phyloP scores from a whole-genome alignment of 73 alveolate genomes.

The Paramecium bursaria region DNA sequence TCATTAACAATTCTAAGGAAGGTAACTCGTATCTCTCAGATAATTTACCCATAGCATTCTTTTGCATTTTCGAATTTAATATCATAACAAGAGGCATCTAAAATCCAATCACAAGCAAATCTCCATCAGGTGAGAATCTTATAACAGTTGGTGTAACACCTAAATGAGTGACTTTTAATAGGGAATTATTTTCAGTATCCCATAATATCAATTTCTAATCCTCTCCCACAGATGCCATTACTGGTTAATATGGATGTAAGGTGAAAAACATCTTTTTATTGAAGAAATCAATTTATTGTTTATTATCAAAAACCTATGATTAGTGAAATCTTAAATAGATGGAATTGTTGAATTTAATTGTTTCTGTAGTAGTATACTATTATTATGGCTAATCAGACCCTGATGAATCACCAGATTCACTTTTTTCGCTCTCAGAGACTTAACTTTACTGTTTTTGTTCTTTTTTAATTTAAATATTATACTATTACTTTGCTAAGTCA shows the following conservation, averaged over 20 bases:
- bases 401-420: slow-evolving; percentile 61
- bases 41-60: slow-evolving; percentile 48
- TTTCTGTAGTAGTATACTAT: slow-evolving; percentile 63
- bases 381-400: slow-evolving; percentile 21
- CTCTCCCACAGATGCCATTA: slow-evolving; percentile 89
- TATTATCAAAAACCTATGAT: slow-evolving; percentile 53
- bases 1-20: slow-evolving; percentile 33
- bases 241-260: slow-evolving; percentile 76
- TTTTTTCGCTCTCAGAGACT: slow-evolving; percentile 44
- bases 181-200: slow-evolving; percentile 85
- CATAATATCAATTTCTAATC: slow-evolving; percentile 91
- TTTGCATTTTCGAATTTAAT: slow-evolving; percentile 70
- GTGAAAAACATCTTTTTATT: slow-evolving; percentile 77
- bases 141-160: slow-evolving; percentile 87
- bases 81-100: slow-evolving; percentile 50
- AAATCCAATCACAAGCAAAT: slow-evolving; percentile 90
- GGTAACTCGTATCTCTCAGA: slow-evolving; percentile 41
- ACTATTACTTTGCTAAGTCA: not conserved
- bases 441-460: slow-evolving; percentile 44
- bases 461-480: slow-evolving; percentile 15
- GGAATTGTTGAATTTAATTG: slow-evolving; percentile 61
- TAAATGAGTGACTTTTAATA: slow-evolving; percentile 82
- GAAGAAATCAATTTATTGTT: slow-evolving; percentile 57
- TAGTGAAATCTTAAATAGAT: slow-evolving; percentile 57
- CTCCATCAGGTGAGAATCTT: slow-evolving; percentile 94